Evolutionary conservation across 176 grass and related monocot species (phyloP), one percentile per base, ranked within the genome.

Genomic region (Poa pratensis): DNA sequence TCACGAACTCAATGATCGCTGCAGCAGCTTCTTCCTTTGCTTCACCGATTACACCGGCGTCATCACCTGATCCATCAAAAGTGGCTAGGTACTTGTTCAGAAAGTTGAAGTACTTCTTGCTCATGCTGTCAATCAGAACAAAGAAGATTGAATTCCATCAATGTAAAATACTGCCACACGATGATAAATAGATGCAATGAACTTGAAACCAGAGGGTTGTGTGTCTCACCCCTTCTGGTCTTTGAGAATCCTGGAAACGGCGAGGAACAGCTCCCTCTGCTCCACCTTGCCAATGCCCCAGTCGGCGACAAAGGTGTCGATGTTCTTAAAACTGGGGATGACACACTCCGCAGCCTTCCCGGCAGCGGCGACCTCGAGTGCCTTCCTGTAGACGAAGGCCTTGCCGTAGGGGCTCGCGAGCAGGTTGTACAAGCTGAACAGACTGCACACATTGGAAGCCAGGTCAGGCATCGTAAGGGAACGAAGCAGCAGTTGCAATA

Each of bases 341-440:
- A 98, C 85, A 55, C 81, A 87, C 64, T 98, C 93, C 0, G 96
- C 76, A 34, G 88, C 88, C 86, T 94, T 94, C 42, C 90, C 88
- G 1, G 80, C 79, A 3, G 68, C 88, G 6, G 91, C 96, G 5
- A 98, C 63, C 30, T 95, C 77, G 12, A 98, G 93, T 19, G 93
- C 88, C 85, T 90, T 95, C 68, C 66, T 89, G 86, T 98, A 98
- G 59, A 98, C 91, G 28, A 78, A 82, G 46, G 91, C 92, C 77
- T 85, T 94, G 79, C 91, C 89, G 46, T 83, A 86, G 61, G 90
- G 65, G 71, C 91, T 90, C 46, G 86, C 65, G 2, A 95, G 83
- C 73, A 98, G 78, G 71, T 98, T 98, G 90, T 95, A 98, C 57
- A 98, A 20, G 86, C 84, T 84, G 77, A 98, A 95, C 16, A 98